Base-by-base conservation (phyloP, 805 yeast species). In the Cyberlindnera suaveolens region DNA sequence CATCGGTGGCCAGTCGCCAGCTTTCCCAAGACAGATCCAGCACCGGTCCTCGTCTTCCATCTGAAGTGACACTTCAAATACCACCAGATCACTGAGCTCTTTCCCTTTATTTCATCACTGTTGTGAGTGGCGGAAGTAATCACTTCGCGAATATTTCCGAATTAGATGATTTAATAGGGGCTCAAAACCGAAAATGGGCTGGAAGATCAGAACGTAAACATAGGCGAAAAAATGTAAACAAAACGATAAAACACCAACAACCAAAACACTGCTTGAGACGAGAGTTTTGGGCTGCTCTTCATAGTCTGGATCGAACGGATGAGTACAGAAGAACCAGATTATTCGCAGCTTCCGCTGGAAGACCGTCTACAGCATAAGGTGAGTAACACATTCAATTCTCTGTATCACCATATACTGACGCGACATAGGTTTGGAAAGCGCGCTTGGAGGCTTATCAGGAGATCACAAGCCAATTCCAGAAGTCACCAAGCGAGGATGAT, bases 371-470 rank as follows among this genome's bases (percentile, higher is more conserved):
- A 62, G 7, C 89, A 85, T 60, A 82, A 83, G 57, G 76, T 75
- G 50, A 31, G 75, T 63, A 2, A 18, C 19, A 26, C 15, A 10
- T 33, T 17, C 41, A 16, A 6, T 20, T 14, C 33, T 34, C 29
- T 31, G 23, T 33, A 15, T 33, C 23, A 35, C 18, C 19, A 58
- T 14, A n/a, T 20, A 37, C 54, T 44, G 39, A 43, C 48, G 35
- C n/a, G 16, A 51, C 32, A 41, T 17, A 54, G 57, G 52, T 53
- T 6, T 93, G 98, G 98, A 90, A 88, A 63, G 97, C 80, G 13
- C 79, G 99, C 47, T 66, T 75, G 43, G 76, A 70, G 15, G 96
- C 91, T 0, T 91, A 90, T 61, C 84, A 80, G 42, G 91, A 85
- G 53, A 57, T 80, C 40, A 64, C 70, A 17, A 66, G 66, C 34